phyloP scores from a whole-genome alignment of 352 stramenopile species.

The Thraustochytrium sp. region DNA sequence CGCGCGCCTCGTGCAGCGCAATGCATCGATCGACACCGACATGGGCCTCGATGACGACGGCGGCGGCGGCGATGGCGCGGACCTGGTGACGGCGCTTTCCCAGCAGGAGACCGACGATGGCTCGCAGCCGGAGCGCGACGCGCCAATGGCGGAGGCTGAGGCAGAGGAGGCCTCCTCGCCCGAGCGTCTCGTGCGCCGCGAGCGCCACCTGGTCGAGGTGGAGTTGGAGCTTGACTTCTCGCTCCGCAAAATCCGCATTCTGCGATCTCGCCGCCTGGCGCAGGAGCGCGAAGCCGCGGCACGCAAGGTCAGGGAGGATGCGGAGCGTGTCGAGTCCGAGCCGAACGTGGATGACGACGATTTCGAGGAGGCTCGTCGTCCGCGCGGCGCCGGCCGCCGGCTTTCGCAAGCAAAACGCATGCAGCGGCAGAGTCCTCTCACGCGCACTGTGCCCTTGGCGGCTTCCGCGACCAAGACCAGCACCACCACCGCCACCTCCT shows the following conservation, averaged over 20 bases:
- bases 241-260: constrained; percentile 16
- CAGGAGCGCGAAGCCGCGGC: background rate
- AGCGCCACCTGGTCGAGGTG: constrained; percentile 1
- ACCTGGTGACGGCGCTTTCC: too few species aligned
- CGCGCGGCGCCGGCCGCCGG: too few species aligned
- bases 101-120: background rate
- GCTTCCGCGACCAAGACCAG: too few species aligned
- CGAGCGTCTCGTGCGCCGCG: background rate
- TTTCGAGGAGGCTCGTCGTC: background rate
- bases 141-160: background rate
- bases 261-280: background rate
- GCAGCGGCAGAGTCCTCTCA: too few species aligned
- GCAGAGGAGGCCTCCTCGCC: background rate
- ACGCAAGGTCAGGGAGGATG: too few species aligned
- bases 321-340: too few species aligned
- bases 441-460: too few species aligned
- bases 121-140: background rate
- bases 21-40: too few species aligned
- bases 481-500: too few species aligned
- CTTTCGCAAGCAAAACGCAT: background rate
- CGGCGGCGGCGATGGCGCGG: too few species aligned
- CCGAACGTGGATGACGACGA: background rate
- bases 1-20: background rate
- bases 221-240: constrained; percentile 41
- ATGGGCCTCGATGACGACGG: too few species aligned